Base-by-base conservation (phyloP, 2,329 filamentous ascomycete species). In the Cladosporium sp. region DNA sequence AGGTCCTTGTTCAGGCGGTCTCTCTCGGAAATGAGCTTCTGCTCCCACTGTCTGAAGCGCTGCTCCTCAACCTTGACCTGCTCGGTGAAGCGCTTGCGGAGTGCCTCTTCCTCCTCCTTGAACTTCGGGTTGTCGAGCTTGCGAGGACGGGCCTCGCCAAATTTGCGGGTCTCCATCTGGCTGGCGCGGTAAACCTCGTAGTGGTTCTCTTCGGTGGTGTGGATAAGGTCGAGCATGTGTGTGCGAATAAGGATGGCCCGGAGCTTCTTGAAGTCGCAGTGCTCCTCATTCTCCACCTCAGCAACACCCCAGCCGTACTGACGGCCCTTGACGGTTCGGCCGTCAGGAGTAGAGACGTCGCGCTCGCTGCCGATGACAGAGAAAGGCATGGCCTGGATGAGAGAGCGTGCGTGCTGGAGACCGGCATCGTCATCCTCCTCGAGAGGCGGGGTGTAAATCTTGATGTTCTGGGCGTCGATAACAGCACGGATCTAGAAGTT, bases 121-220 rank as follows among this genome's bases (percentile, higher is more conserved):
- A 97, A 98, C 80, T 98, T 98, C 76, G 93, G 93, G 80, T 98
- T 98, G 78, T 98, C 93, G 64, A 98, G 80, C 83, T 98, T 98
- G 74, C 92, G 82, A 62, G 93, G 93, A 60, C 92, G 85, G 53
- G 91, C 92, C 78, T 98, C 94, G 73, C 93, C 93, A 63, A 98
- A 97, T 77, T 98, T 98, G 76, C 93, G 84, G 43, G 93, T 98
- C 80, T 98, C 93, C 93, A 98, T 98, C 76, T 98, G 94, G 74
- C 95, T 89, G 49, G 93, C 93, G 64, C 93, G 92, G 80, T 98
- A 98, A 54, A 89, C 92, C 75, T 98, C 93, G 78, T 98, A 98
- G 80, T 98, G 93, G 65, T 90, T 85, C 79, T 98, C 93, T 76
- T 98, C 93, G 61, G 93, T 98, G 57, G 94, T 98, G 79, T 98